phyloP scores from a whole-genome alignment of 441 rosid species.

The Syzygium syzygioides region DNA sequence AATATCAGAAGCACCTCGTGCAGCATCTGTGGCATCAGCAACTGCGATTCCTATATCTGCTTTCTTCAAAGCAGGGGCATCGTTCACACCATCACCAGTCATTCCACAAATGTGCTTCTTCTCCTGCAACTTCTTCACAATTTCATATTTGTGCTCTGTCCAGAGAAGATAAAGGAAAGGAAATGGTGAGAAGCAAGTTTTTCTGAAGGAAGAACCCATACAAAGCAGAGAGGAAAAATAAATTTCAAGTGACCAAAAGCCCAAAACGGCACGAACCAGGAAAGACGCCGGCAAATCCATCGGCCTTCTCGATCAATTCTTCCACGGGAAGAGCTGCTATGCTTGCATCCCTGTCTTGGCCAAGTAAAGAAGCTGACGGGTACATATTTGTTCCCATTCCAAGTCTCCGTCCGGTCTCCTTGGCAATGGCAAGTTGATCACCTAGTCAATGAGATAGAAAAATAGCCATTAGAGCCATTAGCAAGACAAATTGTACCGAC shows the following conservation, averaged over 20 bases:
- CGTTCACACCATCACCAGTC: conserved; percentile 96
- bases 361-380: conserved; percentile 85
- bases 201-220: not conserved
- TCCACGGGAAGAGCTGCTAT: conserved; percentile 85
- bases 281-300: conserved; percentile 92
- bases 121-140: conserved; percentile 85
- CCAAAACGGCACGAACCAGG: conserved; percentile 40
- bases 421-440: conserved; percentile 95
- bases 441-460: conserved; percentile 22
- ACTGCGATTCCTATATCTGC: conserved; percentile 95
- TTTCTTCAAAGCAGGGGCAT: conserved; percentile 93
- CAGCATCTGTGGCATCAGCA: conserved; percentile 89
- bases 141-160: conserved; percentile 80
- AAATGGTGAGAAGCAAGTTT: not conserved
- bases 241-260: not conserved
- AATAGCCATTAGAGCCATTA: not conserved
- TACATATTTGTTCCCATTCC: conserved; percentile 99
- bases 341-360: conserved; percentile 63
- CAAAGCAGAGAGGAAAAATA: not conserved
- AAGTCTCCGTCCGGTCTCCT: conserved; percentile 95
- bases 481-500: not conserved
- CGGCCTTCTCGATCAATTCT: conserved; percentile 90
- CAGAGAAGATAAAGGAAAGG: not conserved
- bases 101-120: conserved; percentile 76
- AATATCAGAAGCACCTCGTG: conserved; percentile 84